These are phyloP conservation scores for Pseudomonodictys pantanalensis DNA, from an alignment of 495 filamentous ascomycete species.

Conservation along the genomic window DNA sequence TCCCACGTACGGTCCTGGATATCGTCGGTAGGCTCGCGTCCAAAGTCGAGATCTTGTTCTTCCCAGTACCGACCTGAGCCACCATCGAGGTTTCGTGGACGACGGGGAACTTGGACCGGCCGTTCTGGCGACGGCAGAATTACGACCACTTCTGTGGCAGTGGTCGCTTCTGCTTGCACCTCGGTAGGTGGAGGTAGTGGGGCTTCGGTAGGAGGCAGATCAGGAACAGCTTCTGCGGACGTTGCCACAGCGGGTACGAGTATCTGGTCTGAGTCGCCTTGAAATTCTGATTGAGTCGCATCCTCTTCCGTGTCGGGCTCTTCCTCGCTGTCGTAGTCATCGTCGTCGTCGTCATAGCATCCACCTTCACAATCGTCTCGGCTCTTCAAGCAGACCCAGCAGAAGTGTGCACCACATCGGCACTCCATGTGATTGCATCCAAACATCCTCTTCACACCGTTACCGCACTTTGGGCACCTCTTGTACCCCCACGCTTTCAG, in stretches of 20 bases:
- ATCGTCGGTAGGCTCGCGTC: constrained; percentile 31
- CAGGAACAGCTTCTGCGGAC: too few species aligned
- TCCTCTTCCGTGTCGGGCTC: constrained; percentile 20
- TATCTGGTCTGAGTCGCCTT: too few species aligned
- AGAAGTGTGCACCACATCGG: constrained; percentile 39
- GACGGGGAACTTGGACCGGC: neutral
- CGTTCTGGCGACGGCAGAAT: neutral
- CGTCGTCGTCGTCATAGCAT: constrained; percentile 20
- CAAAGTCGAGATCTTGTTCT: constrained; percentile 25
- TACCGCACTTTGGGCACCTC: constrained; percentile 37
- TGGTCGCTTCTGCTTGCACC: neutral
- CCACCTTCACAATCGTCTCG: constrained; percentile 20
- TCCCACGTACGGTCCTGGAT: constrained; percentile 9
- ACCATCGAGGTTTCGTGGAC: constrained; percentile 27
- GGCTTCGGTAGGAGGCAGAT: too few species aligned
- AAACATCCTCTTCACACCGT: constrained; percentile 39
- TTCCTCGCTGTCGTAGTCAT: constrained; percentile 12
- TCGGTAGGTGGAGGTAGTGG: neutral
- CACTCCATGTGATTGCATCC: constrained; percentile 40
- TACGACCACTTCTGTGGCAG: neutral
- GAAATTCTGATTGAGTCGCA: neutral
- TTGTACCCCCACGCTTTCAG: constrained; percentile 35
- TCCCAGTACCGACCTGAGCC: constrained; percentile 25
- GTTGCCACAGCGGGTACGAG: too few species aligned
- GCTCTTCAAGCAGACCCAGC: constrained; percentile 33